Conservation (phyloP, 2,329 filamentous ascomycete species). For the Phaeosphaeriaceae sp. region DNA sequence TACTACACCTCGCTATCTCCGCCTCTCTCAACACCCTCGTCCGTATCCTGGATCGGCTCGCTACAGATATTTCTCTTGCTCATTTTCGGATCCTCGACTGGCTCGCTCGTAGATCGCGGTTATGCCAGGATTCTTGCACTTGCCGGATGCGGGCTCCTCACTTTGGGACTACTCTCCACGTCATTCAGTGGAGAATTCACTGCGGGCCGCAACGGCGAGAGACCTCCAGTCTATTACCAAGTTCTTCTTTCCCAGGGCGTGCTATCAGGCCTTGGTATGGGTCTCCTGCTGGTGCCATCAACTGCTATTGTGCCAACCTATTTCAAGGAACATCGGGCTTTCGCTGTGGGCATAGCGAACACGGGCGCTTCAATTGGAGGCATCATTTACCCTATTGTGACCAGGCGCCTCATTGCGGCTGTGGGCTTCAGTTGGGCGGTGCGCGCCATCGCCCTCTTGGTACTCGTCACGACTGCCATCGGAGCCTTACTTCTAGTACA, state of each 20-base stretch:
- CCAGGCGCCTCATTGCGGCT: conserved; percentile 60
- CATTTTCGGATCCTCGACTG: too few relatives aligned
- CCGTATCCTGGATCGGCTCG: too few relatives aligned
- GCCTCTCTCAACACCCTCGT: too few relatives aligned
- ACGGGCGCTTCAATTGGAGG: conserved; percentile 54
- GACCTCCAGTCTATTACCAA: too few relatives aligned
- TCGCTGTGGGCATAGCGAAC: conserved; percentile 57
- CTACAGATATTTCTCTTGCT: too few relatives aligned
- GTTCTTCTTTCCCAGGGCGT: conserved; percentile 32
- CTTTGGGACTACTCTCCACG: too few relatives aligned
- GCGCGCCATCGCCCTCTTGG: conserved; percentile 65
- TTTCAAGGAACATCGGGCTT: conserved; percentile 61
- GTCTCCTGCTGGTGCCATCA: conserved; percentile 21
- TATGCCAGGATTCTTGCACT: too few relatives aligned
- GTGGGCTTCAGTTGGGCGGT: conserved; percentile 69
- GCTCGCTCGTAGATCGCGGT: too few relatives aligned
- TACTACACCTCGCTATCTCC: too few relatives aligned
- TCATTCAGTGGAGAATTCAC: too few relatives aligned
- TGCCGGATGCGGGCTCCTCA: too few relatives aligned
- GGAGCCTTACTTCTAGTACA: conserved; percentile 45
- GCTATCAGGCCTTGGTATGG: conserved; percentile 19
- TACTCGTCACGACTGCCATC: conserved; percentile 8
- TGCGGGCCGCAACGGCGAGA: too few relatives aligned
- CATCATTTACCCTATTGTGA: conserved; percentile 57
- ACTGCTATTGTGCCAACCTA: conserved; percentile 21